Conservation (phyloP, 768 basidiomycete genomes). For the Cystofilobasidium ferigula region DNA sequence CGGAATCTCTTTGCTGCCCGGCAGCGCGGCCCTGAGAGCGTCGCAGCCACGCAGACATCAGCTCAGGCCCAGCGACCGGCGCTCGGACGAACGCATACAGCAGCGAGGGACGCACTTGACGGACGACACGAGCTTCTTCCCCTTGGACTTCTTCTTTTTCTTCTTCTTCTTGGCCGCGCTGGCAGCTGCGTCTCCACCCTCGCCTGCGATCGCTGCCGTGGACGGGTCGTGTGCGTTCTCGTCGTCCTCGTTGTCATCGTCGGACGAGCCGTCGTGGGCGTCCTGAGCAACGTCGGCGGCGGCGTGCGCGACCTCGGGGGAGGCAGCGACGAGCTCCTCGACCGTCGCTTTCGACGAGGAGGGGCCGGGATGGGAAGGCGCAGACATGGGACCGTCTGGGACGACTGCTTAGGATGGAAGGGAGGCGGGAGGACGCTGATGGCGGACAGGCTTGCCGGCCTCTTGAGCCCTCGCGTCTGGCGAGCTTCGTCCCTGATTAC, state of each 20-base stretch:
- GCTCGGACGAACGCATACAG: not conserved
- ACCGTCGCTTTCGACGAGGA: not conserved
- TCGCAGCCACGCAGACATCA: not conserved
- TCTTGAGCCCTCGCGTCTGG: too few species aligned
- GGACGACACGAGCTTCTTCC: not conserved
- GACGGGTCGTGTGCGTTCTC: not conserved
- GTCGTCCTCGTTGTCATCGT: too few species aligned
- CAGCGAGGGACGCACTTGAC: not conserved
- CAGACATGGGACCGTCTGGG: not conserved
- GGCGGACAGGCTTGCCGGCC: too few species aligned
- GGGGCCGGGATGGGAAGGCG: not conserved
- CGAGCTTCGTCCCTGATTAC: too few species aligned
- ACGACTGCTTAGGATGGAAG: not conserved
- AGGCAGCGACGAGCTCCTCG: not conserved
- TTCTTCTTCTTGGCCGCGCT: not conserved
- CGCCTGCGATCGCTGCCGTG: not conserved
- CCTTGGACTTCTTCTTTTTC: conserved; percentile 3
- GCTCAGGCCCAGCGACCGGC: too few species aligned
- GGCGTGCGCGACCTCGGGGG: not conserved
- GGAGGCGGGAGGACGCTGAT: too few species aligned
- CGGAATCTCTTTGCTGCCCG: conserved; percentile 30
- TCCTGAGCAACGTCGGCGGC: not conserved
- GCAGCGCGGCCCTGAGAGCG: not conserved
- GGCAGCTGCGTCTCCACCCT: not conserved
- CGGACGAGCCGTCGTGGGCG: too few species aligned